phyloP scores from a whole-genome alignment of 345 rosid species.

The Bruguiera parviflora region DNA sequence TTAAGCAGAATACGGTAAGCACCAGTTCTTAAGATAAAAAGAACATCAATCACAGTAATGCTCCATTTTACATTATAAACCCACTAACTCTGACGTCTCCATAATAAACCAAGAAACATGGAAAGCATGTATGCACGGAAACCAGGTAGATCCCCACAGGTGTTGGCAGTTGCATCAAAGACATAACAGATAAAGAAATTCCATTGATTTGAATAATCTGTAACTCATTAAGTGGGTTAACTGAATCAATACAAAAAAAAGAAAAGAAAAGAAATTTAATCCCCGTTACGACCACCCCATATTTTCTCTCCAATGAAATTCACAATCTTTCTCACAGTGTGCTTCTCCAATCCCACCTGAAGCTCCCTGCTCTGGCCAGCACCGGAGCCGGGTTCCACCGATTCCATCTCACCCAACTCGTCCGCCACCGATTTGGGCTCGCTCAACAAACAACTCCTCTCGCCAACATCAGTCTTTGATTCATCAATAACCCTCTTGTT shows the following conservation, averaged over 20 bases:
- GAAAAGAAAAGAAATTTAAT: background rate
- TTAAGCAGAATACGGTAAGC: too few species aligned
- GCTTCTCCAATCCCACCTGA: constrained; percentile 23
- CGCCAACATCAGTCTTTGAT: background rate
- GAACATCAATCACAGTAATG: too few species aligned
- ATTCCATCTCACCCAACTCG: constrained; percentile 3
- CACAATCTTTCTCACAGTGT: constrained; percentile 31
- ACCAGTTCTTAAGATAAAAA: too few species aligned
- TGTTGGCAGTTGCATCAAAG: too few species aligned
- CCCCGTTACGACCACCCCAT: constrained; percentile 23
- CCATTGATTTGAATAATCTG: background rate
- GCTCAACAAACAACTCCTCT: background rate
- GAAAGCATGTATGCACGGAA: too few species aligned
- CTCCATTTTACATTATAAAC: too few species aligned
- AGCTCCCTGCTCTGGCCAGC: background rate
- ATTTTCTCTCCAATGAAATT: constrained; percentile 35
- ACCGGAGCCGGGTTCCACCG: background rate
- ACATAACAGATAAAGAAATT: background rate
- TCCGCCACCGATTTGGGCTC: constrained; percentile 4
- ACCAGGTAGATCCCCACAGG: too few species aligned
- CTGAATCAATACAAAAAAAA: background rate
- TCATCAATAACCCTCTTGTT: constrained; percentile 16
- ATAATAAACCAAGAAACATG: too few species aligned
- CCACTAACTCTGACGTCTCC: too few species aligned
- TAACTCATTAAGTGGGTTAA: too few species aligned